These are phyloP conservation scores for Ramularia collo-cygni DNA, from an alignment of 2,329 filamentous ascomycete species.

Conservation along the genomic window DNA sequence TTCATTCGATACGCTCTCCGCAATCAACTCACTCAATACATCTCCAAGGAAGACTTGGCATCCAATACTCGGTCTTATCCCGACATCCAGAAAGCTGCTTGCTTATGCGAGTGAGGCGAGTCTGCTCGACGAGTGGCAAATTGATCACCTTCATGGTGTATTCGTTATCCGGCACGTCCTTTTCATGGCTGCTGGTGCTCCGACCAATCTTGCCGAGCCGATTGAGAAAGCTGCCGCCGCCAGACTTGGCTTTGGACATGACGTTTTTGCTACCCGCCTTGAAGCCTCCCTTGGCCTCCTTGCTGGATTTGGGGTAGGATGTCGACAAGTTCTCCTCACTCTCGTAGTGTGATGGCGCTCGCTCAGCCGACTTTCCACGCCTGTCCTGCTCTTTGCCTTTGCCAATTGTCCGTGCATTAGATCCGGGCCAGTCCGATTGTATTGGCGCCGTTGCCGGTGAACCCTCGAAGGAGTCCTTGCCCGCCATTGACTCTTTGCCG, in stretches of 20 bases:
- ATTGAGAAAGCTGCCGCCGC: conserved; percentile 19
- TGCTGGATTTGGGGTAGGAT: conserved; percentile 14
- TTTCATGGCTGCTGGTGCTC: conserved; percentile 61
- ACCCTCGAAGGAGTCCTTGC: conserved; percentile 19
- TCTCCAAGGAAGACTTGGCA: conserved; percentile 91
- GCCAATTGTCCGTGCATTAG: conserved; percentile 19
- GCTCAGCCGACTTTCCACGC: conserved; percentile 30
- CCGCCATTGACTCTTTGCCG: conserved; percentile 11
- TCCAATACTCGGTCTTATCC: conserved; percentile 98
- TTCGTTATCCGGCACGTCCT: conserved; percentile 61
- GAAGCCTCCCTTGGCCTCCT: conserved; percentile 21
- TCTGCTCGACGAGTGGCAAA: conserved; percentile 77
- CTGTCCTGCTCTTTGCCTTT: conserved; percentile 19
- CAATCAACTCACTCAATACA: conserved; percentile 66
- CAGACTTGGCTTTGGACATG: conserved; percentile 21
- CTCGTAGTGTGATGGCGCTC: conserved; percentile 16
- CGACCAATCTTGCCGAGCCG: conserved; percentile 26
- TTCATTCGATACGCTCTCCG: background rate
- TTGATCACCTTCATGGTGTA: conserved; percentile 84
- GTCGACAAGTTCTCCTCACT: conserved; percentile 22
- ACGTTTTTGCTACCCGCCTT: conserved; percentile 25
- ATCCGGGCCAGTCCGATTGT: conserved; percentile 20
- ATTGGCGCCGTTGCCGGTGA: conserved; percentile 25
- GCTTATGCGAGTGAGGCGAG: conserved; percentile 82
- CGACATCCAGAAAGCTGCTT: conserved; percentile 79